phyloP scores from a whole-genome alignment of 1,284 basidiomycete species.

The Farysia itapuensis region DNA sequence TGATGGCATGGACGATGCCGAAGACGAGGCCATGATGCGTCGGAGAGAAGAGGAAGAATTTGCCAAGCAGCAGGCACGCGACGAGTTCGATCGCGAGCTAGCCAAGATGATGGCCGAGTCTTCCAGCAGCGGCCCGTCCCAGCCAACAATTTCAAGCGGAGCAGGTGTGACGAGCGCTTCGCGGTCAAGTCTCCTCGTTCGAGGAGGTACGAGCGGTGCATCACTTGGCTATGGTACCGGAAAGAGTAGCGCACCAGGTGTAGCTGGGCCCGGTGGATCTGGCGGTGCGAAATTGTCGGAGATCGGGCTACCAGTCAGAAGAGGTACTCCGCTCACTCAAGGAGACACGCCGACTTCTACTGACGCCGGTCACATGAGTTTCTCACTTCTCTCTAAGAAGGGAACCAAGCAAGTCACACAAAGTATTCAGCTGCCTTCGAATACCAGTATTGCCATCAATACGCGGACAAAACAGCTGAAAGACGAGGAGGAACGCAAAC shows the following conservation, averaged over 20 bases:
- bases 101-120: conserved; percentile 82
- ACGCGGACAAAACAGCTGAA: conserved; percentile 49
- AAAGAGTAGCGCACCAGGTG: not conserved
- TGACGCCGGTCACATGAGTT: conserved; percentile 72
- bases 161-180: not conserved
- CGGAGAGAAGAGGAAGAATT: conserved; percentile 61
- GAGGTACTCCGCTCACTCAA: conserved; percentile 37
- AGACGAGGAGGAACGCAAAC: conserved; percentile 49
- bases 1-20: conserved; percentile 22
- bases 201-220: not conserved
- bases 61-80: conserved; percentile 75
- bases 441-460: conserved; percentile 49
- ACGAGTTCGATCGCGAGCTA: conserved; percentile 91
- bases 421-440: conserved; percentile 45
- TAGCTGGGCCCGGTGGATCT: conserved; percentile 72
- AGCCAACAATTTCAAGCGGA: not conserved
- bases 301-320: conserved; percentile 61
- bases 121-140: not conserved
- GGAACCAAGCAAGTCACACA: conserved; percentile 80
- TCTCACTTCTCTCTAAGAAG: conserved; percentile 88
- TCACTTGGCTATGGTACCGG: not conserved
- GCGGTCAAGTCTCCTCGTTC: not conserved
- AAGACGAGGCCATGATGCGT: conserved; percentile 18
- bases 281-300: conserved; percentile 71
- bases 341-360: conserved; percentile 61